Percentiles rank a stretch among this genome's conserved stretches.
These are phyloP conservation scores for Chaetomium olivaceum DNA, from an alignment of 2,329 filamentous ascomycete species.

Conservation along the genomic window DNA sequence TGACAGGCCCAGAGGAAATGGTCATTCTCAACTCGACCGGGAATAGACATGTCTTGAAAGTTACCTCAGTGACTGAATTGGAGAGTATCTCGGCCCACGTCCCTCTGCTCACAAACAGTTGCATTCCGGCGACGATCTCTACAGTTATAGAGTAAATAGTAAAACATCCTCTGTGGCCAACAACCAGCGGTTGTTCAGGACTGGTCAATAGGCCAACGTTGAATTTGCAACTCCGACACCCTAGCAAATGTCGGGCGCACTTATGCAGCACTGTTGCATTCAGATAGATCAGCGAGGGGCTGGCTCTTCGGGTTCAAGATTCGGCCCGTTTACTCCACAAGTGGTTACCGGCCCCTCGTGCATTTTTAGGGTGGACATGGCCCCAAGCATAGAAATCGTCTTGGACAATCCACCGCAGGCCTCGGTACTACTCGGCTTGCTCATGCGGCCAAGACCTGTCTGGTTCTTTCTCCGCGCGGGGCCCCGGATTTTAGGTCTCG, in stretches of 20 bases:
- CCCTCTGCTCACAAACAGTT: too few species aligned
- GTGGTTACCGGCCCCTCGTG: not conserved
- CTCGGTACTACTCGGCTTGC: slow-evolving; percentile 7
- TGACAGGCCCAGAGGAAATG: too few species aligned
- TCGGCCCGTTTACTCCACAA: slow-evolving; percentile 19
- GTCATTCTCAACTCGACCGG: too few species aligned
- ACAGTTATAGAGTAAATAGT: too few species aligned
- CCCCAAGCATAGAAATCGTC: not conserved
- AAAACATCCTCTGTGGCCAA: not conserved
- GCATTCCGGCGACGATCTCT: too few species aligned
- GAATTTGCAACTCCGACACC: not conserved
- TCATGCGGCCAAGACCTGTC: not conserved
- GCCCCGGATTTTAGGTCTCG: slow-evolving; percentile 4
- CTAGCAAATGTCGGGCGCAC: not conserved
- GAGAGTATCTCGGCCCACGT: too few species aligned
- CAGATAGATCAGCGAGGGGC: not conserved
- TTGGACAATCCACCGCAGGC: not conserved
- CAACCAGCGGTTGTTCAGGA: not conserved
- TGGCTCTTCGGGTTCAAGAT: not conserved
- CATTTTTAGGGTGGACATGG: not conserved
- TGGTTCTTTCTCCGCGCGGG: not conserved
- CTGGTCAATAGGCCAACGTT: not conserved
- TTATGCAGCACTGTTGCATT: not conserved
- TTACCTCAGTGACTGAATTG: too few species aligned
- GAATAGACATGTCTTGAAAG: too few species aligned